These are phyloP conservation scores for Penicillium mononematosum DNA, from an alignment of 495 filamentous ascomycete genomes.

Conservation along the genomic window DNA sequence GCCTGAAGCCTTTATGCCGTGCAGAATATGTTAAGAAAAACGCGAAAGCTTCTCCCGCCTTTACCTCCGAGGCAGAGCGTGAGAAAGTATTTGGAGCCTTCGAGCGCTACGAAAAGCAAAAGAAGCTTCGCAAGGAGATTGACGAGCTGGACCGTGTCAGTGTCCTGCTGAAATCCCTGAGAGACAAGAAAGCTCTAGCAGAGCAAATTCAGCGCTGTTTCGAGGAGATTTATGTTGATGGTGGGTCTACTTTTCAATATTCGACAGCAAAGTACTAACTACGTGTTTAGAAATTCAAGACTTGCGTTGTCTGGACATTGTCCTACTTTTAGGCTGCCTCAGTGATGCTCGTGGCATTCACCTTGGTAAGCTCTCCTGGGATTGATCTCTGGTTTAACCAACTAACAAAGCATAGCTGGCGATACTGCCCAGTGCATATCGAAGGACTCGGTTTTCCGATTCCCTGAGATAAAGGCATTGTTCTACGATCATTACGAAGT, in stretches of 20 bases:
- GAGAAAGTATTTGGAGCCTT: slow-evolving; percentile 33
- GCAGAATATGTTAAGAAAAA: slow-evolving; percentile 31
- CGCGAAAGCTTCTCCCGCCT: slow-evolving; percentile 30
- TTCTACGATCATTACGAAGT: slow-evolving; percentile 35
- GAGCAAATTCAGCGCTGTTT: slow-evolving; percentile 27
- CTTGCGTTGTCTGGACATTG: slow-evolving; percentile 38
- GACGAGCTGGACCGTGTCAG: slow-evolving; percentile 40
- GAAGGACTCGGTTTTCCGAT: slow-evolving; percentile 44
- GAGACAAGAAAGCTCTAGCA: slow-evolving; percentile 13
- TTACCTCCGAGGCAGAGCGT: slow-evolving; percentile 27
- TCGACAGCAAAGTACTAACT: slow-evolving; percentile 5
- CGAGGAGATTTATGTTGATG: slow-evolving; percentile 47
- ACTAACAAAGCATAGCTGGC: slow-evolving; percentile 27
- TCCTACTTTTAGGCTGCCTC: slow-evolving; percentile 36
- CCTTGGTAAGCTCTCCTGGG: slow-evolving; percentile 25
- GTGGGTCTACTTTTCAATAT: slow-evolving; percentile 12
- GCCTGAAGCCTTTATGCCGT: slow-evolving; percentile 25
- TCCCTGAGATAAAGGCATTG: slow-evolving; percentile 40
- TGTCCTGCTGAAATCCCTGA: slow-evolving; percentile 19
- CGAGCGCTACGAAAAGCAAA: slow-evolving; percentile 37
- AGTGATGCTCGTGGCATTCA: slow-evolving; percentile 37
- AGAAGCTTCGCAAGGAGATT: slow-evolving; percentile 27
- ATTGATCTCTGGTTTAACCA: background rate
- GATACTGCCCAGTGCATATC: slow-evolving; percentile 49
- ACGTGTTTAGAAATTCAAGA: slow-evolving; percentile 41